Percentiles rank a stretch among this genome's conserved stretches.
These are phyloP conservation scores for Irpex lacteus DNA, from an alignment of 1,284 basidiomycete species.

Conservation along the genomic window DNA sequence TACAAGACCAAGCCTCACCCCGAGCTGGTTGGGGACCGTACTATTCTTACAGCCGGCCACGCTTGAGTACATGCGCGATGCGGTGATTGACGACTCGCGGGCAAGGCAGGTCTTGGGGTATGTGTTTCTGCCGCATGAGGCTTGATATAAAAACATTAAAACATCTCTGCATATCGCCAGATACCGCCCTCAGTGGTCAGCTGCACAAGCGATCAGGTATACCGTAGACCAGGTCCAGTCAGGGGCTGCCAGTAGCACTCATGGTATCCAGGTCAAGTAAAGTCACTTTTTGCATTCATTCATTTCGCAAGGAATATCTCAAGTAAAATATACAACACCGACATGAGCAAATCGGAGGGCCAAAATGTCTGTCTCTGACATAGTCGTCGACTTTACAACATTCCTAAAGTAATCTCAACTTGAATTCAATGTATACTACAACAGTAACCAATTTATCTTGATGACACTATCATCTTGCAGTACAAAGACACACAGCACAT, in stretches of 20 bases:
- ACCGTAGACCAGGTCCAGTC: not conserved
- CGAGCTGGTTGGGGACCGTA: not conserved
- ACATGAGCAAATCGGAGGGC: too few relatives aligned
- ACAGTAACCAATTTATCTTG: not conserved
- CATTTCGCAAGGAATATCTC: not conserved
- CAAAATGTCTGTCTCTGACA: not conserved
- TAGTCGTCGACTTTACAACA: not conserved
- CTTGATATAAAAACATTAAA: too few relatives aligned
- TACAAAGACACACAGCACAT: slow-evolving; percentile 1
- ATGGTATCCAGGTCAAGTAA: not conserved
- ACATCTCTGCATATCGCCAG: not conserved
- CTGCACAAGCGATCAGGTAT: not conserved
- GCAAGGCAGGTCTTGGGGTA: not conserved
- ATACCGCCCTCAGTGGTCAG: not conserved
- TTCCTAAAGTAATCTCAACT: not conserved
- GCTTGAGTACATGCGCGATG: slow-evolving; percentile 1
- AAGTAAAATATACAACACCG: too few relatives aligned
- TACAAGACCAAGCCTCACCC: not conserved
- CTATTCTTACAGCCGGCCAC: not conserved
- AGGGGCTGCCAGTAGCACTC: not conserved
- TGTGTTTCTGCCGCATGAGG: not conserved
- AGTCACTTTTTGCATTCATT: not conserved
- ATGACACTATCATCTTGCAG: not conserved
- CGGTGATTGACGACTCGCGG: not conserved
- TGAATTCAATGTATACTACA: not conserved